These are phyloP conservation scores for Pulveroboletus sp. DNA, from an alignment of 768 basidiomycete species.

Conservation along the genomic window DNA sequence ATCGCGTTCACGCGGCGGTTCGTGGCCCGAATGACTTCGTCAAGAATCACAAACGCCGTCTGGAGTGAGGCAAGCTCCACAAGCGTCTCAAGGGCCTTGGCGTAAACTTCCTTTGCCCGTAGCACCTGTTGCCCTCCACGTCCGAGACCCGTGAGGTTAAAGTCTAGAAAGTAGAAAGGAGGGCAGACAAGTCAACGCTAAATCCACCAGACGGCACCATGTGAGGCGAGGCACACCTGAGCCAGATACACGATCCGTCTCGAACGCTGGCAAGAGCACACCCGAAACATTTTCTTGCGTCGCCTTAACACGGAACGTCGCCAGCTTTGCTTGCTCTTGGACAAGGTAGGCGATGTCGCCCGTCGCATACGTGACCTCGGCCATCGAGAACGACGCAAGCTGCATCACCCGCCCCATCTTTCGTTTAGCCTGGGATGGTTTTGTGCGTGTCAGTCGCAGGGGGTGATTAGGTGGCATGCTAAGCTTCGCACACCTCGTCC, in stretches of 20 bases:
- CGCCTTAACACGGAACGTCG: constrained; percentile 88
- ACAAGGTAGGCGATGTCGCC: constrained; percentile 98
- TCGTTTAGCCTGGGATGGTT: constrained; percentile 74
- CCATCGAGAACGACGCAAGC: constrained; percentile 96
- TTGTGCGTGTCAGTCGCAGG: constrained; percentile 15
- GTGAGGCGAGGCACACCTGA: constrained; percentile 49
- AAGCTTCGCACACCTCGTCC: constrained; percentile 72
- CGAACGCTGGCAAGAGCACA: constrained; percentile 92
- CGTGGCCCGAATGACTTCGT: constrained; percentile 98
- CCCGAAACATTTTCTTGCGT: constrained; percentile 98
- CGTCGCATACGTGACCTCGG: constrained; percentile 96
- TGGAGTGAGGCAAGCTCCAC: constrained; percentile 96
- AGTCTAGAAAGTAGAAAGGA: constrained; percentile 50
- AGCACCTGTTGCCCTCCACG: constrained; percentile 95
- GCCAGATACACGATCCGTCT: constrained; percentile 80
- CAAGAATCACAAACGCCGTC: constrained; percentile 97
- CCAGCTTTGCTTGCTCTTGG: constrained; percentile 89
- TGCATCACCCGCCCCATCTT: constrained; percentile 99
- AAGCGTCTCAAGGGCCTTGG: constrained; percentile 94
- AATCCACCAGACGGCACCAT: neutral
- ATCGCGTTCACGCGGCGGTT: constrained; percentile 99
- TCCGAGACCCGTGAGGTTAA: constrained; percentile 94
- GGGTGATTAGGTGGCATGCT: too few species aligned
- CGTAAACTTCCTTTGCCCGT: constrained; percentile 94
- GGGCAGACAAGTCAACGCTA: neutral